Conservation (phyloP, 1,284 basidiomycete species). For the Puccinia novopanici region DNA sequence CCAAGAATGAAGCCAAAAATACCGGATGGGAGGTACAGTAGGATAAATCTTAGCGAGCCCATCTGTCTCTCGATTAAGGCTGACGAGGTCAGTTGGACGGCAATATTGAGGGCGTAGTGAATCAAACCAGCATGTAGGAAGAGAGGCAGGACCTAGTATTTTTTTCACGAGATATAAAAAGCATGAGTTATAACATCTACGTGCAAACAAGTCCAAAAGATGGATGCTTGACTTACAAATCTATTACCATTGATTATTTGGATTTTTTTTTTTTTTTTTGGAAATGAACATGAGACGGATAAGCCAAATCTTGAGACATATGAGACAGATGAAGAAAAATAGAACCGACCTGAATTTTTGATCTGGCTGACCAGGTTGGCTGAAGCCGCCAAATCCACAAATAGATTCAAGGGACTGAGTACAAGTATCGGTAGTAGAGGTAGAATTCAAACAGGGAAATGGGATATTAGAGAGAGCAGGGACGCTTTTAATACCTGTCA, state of each 20-base stretch:
- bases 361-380: slow-evolving; percentile 37
- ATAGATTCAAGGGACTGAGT: slow-evolving; percentile 37
- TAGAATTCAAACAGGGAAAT: slow-evolving; percentile 46
- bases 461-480: slow-evolving; percentile 27
- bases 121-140: slow-evolving; percentile 44
- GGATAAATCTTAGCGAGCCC: slow-evolving; percentile 56
- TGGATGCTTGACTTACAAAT: slow-evolving; percentile 32
- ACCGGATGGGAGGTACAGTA: slow-evolving; percentile 56
- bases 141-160: slow-evolving; percentile 26
- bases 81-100: slow-evolving; percentile 58
- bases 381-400: slow-evolving; percentile 48
- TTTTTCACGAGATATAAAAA: not conserved
- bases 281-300: too few relatives aligned
- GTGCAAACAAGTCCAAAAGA: not conserved
- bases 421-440: slow-evolving; percentile 13
- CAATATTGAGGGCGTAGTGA: slow-evolving; percentile 57
- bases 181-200: not conserved
- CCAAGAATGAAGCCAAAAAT: slow-evolving; percentile 59
- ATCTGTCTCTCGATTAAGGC: slow-evolving; percentile 57
- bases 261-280: too few relatives aligned
- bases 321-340: too few relatives aligned
- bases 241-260: not conserved
- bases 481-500: slow-evolving; percentile 43
- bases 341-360: slow-evolving; percentile 35
- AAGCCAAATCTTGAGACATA: too few relatives aligned